Evolutionary conservation across 2,329 filamentous ascomycete species (phyloP), one percentile per base, ranked within the genome.

Genomic region (Dactylellina sp.): DNA sequence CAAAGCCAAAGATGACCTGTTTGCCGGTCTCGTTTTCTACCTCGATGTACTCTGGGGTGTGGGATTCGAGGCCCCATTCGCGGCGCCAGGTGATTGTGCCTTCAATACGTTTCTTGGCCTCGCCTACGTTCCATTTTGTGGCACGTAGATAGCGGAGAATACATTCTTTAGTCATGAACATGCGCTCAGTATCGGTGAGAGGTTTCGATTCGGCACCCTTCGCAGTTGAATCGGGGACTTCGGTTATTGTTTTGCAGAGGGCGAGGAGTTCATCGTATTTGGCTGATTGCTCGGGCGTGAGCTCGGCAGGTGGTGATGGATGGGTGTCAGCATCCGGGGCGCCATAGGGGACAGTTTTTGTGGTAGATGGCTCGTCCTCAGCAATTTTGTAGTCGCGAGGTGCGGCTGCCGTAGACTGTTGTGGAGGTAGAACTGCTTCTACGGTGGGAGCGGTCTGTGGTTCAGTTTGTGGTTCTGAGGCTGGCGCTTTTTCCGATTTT

Each of bases 11-110:
- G 68, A 96, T 85, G 68, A 97, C 86, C 81, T 98, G 94, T 84
- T 99, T 99, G 77, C 95, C 95, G 7, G 94, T 98, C 83, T 94
- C 93, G 81, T 97, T 96, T 84, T 99, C 95, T 11, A 91, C 88
- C 0, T 91, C 92, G 79, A 98, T 94, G 82, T 96, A 91, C 7
- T 97, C 93, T 7, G 90, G 85, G 0, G 92, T 93, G 64, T 82
- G 80, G 60, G 86, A 88, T 74, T 91, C 87, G 66, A 96, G 85
- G 52, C 92, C 93, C 79, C 96, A 99, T 79, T 97, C 93, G 64
- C 94, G 87, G 50, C 95, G 88, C 95, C 95, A 99, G 72, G 87
- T 86, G 66, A 98, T 83, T 0, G 94, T 97, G 47, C 87, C 87
- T 77, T 89, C 88, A 42, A 98, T 82, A n/a, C 95, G 90, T 80